Evolutionary conservation across 2,329 filamentous ascomycete genomes (phyloP), one percentile per base, ranked within the genome.

Genomic region (Septoria petroselini): DNA sequence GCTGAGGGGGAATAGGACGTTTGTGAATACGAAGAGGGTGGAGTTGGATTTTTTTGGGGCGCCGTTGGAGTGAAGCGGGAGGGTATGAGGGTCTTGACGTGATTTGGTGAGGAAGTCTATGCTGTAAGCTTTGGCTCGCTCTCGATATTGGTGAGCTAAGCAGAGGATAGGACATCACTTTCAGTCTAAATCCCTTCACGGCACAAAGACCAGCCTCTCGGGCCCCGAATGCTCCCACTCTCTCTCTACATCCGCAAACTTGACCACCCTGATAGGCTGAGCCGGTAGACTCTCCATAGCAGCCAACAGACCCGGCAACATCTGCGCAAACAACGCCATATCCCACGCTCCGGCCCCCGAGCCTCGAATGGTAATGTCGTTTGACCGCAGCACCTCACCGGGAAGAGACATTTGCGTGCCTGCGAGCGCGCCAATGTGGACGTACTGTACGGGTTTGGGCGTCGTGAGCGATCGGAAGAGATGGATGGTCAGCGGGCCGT

Each of bases 361-460:
- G 1, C 63, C 63, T n/a, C 62, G 40, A 34, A 67, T 65, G 2
- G 72, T 76, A 3, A 81, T 64, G 43, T 78, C 69, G 58, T 75
- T 75, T 17, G 72, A 71, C 51, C 78, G 66, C 53, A 81, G 60
- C 5, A 76, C 55, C 3, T 69, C 65, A 0, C 71, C 70, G 0
- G 75, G 71, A 7, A 80, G 60, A 5, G 59, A 53, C 1, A 72
- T 65, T 1, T 70, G 68, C 15, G 65, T 62, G 2, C 31, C 23
- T 0, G 71, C 71, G 35, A 80, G 58, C 1, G 68, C 64, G 4
- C 79, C 78, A 47, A 81, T 76, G 43, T 76, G 73, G 8, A 81
- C 72, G 60, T 76, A 80, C 50, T 79, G 76, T 18, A 78, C 68
- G 0, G 74, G 69, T n/a, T 67, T 70, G 23, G 62, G 62, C 1